Conservation (phyloP, 2,329 filamentous ascomycete genomes). For the Alternaria arbusti region DNA sequence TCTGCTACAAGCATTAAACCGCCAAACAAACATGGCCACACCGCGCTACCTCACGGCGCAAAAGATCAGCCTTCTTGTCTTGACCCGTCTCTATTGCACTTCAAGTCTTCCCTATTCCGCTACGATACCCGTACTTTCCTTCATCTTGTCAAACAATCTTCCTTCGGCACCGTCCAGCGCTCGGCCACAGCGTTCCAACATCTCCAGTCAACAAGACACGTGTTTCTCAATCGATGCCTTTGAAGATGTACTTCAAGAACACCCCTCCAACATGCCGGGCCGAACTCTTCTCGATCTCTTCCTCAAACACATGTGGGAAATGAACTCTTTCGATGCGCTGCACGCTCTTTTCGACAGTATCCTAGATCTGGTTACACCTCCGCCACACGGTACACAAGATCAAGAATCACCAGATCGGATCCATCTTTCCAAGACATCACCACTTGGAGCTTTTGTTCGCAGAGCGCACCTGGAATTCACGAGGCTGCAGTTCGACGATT, state of each 20-base stretch:
- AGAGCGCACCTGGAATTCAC: slow-evolving; percentile 80
- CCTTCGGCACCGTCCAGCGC: slow-evolving; percentile 29
- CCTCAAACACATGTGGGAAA: slow-evolving; percentile 79
- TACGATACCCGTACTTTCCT: slow-evolving; percentile 78
- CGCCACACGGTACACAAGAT: slow-evolving; percentile 27
- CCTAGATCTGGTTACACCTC: slow-evolving; percentile 63
- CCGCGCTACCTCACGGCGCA: slow-evolving; percentile 86
- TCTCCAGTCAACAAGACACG: slow-evolving; percentile 43
- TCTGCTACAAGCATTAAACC: slow-evolving; percentile 1
- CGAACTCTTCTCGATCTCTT: slow-evolving; percentile 88
- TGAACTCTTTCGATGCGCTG: slow-evolving; percentile 83
- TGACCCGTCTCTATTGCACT: slow-evolving; percentile 82
- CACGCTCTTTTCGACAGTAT: slow-evolving; percentile 74
- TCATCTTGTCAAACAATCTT: slow-evolving; percentile 75
- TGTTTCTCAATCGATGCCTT: slow-evolving; percentile 51
- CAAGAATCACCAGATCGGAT: slow-evolving; percentile 53
- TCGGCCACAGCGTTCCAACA: slow-evolving; percentile 25
- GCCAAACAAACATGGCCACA: slow-evolving; percentile 58
- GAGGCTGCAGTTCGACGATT: slow-evolving; percentile 79
- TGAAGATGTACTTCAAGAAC: slow-evolving; percentile 54
- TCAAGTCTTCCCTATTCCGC: slow-evolving; percentile 71
- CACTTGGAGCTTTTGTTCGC: slow-evolving; percentile 81
- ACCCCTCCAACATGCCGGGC: slow-evolving; percentile 67
- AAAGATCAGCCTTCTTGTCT: slow-evolving; percentile 80
- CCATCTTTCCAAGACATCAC: slow-evolving; percentile 73